A percentile compares a stretch with the other conserved stretches of the same genome.
phyloP scores from a whole-genome alignment of 306 rosid species.

The Cicer cuneatum region DNA sequence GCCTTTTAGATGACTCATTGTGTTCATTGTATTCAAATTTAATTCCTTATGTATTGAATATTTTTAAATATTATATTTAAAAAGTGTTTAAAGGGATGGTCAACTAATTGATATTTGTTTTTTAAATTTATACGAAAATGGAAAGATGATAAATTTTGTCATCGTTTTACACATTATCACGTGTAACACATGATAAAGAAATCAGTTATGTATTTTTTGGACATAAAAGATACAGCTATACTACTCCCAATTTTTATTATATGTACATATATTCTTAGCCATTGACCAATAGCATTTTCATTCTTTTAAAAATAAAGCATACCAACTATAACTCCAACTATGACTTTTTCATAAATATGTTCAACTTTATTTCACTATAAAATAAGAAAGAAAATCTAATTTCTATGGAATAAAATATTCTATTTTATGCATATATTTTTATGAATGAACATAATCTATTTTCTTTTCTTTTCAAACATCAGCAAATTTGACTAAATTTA shows the following conservation, averaged over 20 bases:
- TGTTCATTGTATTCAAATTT: too few relatives aligned
- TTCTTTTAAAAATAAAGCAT: not conserved
- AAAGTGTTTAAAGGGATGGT: not conserved
- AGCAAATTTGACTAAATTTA: not conserved
- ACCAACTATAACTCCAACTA: not conserved
- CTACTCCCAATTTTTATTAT: not conserved
- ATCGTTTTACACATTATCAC: not conserved
- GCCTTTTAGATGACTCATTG: too few relatives aligned
- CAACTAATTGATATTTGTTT: not conserved
- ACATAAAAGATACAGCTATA: not conserved
- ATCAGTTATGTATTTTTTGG: too few relatives aligned
- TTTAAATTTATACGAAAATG: not conserved
- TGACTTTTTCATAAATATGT: not conserved
- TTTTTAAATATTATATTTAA: not conserved
- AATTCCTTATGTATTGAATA: too few relatives aligned
- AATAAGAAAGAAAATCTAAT: not conserved
- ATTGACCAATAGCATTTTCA: not conserved
- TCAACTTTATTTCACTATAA: not conserved
- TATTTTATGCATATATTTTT: not conserved
- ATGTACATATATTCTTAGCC: not conserved
- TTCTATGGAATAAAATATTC: not conserved
- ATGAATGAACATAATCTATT: not conserved
- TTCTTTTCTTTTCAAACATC: not conserved
- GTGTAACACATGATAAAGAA: not conserved
- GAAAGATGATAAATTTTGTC: not conserved